A percentile compares a stretch with the other conserved stretches of the same genome.
These are phyloP conservation scores for Sclerospora graminicola DNA, from an alignment of 352 stramenopile species.

Conservation along the genomic window DNA sequence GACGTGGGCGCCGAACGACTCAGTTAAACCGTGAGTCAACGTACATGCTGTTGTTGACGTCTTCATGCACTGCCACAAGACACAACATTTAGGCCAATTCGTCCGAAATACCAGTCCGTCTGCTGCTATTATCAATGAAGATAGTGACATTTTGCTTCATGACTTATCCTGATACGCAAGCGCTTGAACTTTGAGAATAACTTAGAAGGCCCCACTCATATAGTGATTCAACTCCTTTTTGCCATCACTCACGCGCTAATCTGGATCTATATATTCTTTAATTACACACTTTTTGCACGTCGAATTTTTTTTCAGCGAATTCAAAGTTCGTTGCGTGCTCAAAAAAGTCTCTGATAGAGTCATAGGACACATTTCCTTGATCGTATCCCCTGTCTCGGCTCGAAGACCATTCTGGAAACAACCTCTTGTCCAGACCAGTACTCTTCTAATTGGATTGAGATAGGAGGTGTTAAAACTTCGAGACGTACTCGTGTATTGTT, in stretches of 20 bases:
- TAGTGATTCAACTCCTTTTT: no score
- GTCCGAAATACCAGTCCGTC: slow-evolving; percentile 1
- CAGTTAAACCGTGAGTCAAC: slow-evolving; percentile 1
- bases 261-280: no score
- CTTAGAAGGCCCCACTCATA: not conserved
- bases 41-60: not conserved
- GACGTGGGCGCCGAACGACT: not conserved
- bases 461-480: not conserved
- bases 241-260: no score
- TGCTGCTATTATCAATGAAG: slow-evolving; percentile 2
- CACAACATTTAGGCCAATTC: not conserved
- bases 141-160: not conserved
- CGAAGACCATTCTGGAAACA: slow-evolving; percentile 13
- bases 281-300: no score
- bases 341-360: no score
- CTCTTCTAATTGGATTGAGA: not conserved
- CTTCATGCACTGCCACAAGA: not conserved
- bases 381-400: no score
- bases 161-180: not conserved
- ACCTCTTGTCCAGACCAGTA: slow-evolving; percentile 1
- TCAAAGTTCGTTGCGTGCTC: no score
- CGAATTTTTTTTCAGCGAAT: no score
- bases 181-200: not conserved
- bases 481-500: no score
- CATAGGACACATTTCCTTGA: slow-evolving; percentile 14